Conservation (phyloP, 2,329 filamentous ascomycete species). For the Botrytis galanthina region DNA sequence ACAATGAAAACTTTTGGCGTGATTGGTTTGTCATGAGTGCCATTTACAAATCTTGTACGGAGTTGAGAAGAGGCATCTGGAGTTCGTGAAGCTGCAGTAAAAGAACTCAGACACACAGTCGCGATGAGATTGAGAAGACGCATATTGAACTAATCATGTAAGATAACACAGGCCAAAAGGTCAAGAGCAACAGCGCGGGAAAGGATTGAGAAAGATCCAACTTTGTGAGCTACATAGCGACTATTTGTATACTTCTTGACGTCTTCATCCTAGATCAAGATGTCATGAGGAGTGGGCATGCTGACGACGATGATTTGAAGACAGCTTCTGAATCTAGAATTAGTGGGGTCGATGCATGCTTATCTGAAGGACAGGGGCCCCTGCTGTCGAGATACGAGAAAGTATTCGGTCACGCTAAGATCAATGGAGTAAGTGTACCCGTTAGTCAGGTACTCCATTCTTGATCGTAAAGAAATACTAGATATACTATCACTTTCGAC, state of each 20-base stretch:
- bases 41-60: neutral
- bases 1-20: constrained; percentile 33
- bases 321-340: neutral
- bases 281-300: neutral
- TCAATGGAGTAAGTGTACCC: neutral
- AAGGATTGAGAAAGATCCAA: fast-evolving
- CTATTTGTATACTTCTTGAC: neutral
- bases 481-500: neutral
- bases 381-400: neutral
- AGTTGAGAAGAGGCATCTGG: neutral
- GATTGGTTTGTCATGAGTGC: neutral
- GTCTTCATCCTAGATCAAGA: neutral
- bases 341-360: neutral
- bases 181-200: neutral
- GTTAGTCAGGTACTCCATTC: neutral
- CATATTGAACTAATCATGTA: neutral
- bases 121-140: neutral
- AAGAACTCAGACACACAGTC: neutral
- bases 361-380: neutral
- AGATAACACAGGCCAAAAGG: neutral
- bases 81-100: neutral
- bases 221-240: neutral
- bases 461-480: neutral
- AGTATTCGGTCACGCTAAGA: neutral
- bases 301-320: neutral